These are phyloP conservation scores for Leucocoprinus birnbaumii DNA, from an alignment of 768 basidiomycete species.

Conservation along the genomic window DNA sequence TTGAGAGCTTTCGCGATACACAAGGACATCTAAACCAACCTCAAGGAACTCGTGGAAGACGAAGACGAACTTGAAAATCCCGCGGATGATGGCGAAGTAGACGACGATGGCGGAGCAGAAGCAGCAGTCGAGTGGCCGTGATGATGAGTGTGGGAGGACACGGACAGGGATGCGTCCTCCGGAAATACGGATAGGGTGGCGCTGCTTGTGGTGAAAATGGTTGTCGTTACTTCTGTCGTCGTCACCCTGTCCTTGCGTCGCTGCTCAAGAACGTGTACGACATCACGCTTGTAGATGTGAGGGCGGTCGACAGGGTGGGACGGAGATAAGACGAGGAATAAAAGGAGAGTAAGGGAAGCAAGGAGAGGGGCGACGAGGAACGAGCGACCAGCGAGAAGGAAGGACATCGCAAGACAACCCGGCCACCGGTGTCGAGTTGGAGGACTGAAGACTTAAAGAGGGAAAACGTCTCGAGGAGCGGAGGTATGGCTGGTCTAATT, in stretches of 20 bases:
- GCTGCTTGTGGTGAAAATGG: neutral
- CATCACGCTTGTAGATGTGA: neutral
- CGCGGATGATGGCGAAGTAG: neutral
- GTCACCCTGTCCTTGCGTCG: constrained; percentile 2
- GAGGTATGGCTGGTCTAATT: neutral
- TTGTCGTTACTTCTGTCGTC: neutral
- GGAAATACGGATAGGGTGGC: neutral
- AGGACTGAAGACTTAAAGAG: neutral
- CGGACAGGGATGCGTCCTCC: neutral
- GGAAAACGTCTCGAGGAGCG: neutral
- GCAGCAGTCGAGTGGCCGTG: too few relatives aligned
- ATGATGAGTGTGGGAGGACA: neutral
- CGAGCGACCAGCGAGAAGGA: neutral
- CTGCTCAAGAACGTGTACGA: neutral
- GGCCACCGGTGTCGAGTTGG: constrained; percentile 4
- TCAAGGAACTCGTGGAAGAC: neutral
- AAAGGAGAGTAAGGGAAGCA: neutral
- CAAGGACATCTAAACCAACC: neutral
- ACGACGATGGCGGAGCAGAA: neutral
- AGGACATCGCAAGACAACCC: constrained; percentile 2
- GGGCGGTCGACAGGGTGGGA: neutral
- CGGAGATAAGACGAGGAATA: neutral
- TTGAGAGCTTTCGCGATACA: neutral
- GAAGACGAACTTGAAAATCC: neutral
- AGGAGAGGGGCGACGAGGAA: neutral